Base-by-base conservation (phyloP, 805 yeast species). In the Myxozyma mucilagina region DNA sequence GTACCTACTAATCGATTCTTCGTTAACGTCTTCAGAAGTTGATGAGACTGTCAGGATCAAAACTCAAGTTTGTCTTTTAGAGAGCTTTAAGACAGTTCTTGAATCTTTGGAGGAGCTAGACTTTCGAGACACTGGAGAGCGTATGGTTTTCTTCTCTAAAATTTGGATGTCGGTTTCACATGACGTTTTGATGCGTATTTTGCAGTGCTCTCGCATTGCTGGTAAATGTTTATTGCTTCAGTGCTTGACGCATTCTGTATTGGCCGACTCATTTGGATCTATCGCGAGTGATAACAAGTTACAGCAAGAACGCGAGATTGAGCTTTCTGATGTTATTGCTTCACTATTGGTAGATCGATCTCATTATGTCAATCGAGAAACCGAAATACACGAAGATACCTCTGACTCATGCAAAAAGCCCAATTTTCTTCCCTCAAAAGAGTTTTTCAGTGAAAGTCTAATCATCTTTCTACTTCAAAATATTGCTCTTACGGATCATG, bases 101-200 rank as follows among this genome's bases (percentile, higher is more conserved):
- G 34, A 43, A 34, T n/a, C 45, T 18, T 16, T 48, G 9, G 44
- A 48, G 35, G 38, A 41, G 29, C 57, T 20, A 32, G 9, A 29
- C 9, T 34, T 41, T 20, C 11, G 20, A 47, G 20, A 47, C n/a
- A 14, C 39, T 20, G 14, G 13, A 47, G 10, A 11, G 1, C 9
- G n/a, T 24, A n/a, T 11, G 2, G 18, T 14, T 42, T 14, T 29
- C 35, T n/a, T 50, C n/a, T 16, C 42, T 13, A 51, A 31, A 16
- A 18, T 56, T 29, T 60, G 64, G 64, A 52, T 47, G 50, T 56
- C 64, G 4, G 44, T 60, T 32, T 42, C 58, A 32, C 51, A 39
- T 18, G 57, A 56, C 9, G 42, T 60, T 35, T 41, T 57, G 2
- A 18, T 50, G 42, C 43, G 64, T 8, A 47, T 60, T 9, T 44